Base-by-base conservation (phyloP, 257 asterid species). In the Penstemon newberryi region DNA sequence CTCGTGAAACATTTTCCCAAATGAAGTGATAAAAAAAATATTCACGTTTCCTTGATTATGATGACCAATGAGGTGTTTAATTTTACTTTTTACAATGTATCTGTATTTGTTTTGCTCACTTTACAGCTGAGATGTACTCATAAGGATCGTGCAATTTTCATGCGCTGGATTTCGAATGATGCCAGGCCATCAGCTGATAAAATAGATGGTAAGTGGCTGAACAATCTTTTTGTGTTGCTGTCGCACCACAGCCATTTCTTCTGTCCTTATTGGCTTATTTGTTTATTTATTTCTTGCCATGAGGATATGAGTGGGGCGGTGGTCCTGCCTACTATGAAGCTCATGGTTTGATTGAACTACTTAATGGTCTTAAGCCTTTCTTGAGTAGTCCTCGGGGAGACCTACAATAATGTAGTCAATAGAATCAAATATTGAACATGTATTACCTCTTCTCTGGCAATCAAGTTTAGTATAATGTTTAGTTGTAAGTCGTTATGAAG, bases 61-160 rank as follows among this genome's bases (percentile, higher is more conserved):
- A 25, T 25, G 33, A 1, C 33, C 33, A 25, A 1, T 25, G 33
- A 25, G 33, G 33, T 25, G 51, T 7, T 3, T 46, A 8, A 7
- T 46, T 7, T 46, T 8, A 7, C 12, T 7, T 44, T 58, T 43
- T 36, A 43, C 62, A 57, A 60, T 49, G 18, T 70, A 55, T 10
- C 64, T 47, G 4, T 65, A 19, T 45, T 56, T 70, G 33, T 71
- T 64, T 55, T 12, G 33, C 33, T 71, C 9, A 36, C 61, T 40
- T 63, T 78, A 54, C 98, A 92, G 98, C 60, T 92, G 53, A 82
- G 78, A 42, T 82, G 67, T 73, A 71, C 84, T 66, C 78, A 83
- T 19, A 70, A 71, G 63, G 88, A 87, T 68, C 82, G 78, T 50
- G 80, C 78, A 46, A 56, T 73, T 43, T 60, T 73, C 25, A 54